phyloP scores from a whole-genome alignment of 2,329 filamentous ascomycete genomes.

The Aspergillus sergii region DNA sequence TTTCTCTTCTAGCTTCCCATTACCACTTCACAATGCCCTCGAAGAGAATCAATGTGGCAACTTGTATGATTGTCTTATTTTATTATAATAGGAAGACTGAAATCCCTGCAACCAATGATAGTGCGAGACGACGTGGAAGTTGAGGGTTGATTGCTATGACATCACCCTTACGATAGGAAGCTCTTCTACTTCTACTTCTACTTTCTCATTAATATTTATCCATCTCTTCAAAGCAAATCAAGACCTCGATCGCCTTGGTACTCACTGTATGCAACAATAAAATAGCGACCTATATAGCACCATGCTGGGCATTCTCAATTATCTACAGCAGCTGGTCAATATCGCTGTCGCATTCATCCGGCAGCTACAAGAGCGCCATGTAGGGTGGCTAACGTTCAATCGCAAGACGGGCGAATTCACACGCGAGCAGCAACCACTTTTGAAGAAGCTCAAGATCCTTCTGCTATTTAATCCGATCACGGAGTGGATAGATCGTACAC shows the following conservation, averaged over 20 bases:
- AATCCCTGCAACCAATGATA: no score
- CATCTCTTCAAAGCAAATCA: background rate
- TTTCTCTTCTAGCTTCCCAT: background rate
- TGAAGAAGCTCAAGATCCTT: slow-evolving; percentile 46
- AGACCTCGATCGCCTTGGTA: background rate
- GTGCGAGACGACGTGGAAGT: background rate
- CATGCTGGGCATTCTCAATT: background rate
- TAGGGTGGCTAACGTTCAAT: slow-evolving; percentile 35
- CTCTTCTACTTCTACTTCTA: background rate
- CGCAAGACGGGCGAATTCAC: slow-evolving; percentile 38
- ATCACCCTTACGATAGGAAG: background rate
- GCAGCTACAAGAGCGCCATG: slow-evolving; percentile 31
- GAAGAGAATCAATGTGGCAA: background rate
- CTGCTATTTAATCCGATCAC: slow-evolving; percentile 46
- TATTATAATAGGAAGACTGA: no score
- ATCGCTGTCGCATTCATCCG: background rate
- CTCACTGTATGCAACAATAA: background rate
- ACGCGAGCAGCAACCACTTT: slow-evolving; percentile 44
- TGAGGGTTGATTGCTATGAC: background rate
- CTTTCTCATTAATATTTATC: background rate
- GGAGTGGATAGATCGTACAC: slow-evolving; percentile 46
- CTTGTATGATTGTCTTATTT: background rate
- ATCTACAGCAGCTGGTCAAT: slow-evolving; percentile 9
- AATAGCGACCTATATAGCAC: background rate
- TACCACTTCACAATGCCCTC: background rate